phyloP scores from a whole-genome alignment of 1,284 basidiomycete species.

The Moesziomyces sp. region DNA sequence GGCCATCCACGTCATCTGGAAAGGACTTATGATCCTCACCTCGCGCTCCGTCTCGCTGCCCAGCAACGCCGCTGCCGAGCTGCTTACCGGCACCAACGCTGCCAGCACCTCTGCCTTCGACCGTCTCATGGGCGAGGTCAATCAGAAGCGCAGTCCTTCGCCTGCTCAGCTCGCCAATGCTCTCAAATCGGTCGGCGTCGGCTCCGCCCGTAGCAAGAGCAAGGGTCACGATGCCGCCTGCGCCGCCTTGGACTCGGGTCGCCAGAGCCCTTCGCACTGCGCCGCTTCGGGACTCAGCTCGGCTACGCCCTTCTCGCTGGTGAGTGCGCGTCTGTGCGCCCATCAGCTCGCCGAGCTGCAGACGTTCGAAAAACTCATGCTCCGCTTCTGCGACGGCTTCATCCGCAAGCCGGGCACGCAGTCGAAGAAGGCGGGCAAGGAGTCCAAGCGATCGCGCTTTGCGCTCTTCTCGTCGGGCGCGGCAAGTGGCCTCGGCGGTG shows the following conservation, averaged over 20 bases:
- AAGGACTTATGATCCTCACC: conserved; percentile 61
- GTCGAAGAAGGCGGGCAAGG: conserved; percentile 32
- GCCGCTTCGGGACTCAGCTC: conserved; percentile 13
- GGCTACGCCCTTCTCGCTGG: conserved; percentile 37
- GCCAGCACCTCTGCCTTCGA: conserved; percentile 42
- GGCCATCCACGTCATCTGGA: conserved; percentile 65
- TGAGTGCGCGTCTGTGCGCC: conserved; percentile 52
- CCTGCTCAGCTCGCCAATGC: conserved; percentile 56
- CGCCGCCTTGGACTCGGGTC: conserved; percentile 28
- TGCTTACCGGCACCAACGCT: conserved; percentile 32
- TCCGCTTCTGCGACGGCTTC: conserved; percentile 58
- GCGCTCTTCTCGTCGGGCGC: conserved; percentile 35
- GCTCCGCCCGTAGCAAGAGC: conserved; percentile 37
- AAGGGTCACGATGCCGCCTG: conserved; percentile 21
- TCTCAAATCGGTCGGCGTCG: conserved; percentile 57
- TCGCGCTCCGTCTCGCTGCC: conserved; percentile 51
- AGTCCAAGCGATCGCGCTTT: conserved; percentile 35
- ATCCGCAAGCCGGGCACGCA: conserved; percentile 44
- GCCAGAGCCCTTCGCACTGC: conserved; percentile 37
- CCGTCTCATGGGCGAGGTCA: conserved; percentile 42
- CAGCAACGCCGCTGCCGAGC: conserved; percentile 29
- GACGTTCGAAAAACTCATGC: conserved; percentile 63
- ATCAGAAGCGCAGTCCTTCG: conserved; percentile 52
- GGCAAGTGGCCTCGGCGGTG: conserved; percentile 8
- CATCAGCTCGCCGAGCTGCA: conserved; percentile 61